Evolutionary conservation across 371 early-diverging fungal genomes (phyloP).

Genomic region (Mucor piriformis): DNA sequence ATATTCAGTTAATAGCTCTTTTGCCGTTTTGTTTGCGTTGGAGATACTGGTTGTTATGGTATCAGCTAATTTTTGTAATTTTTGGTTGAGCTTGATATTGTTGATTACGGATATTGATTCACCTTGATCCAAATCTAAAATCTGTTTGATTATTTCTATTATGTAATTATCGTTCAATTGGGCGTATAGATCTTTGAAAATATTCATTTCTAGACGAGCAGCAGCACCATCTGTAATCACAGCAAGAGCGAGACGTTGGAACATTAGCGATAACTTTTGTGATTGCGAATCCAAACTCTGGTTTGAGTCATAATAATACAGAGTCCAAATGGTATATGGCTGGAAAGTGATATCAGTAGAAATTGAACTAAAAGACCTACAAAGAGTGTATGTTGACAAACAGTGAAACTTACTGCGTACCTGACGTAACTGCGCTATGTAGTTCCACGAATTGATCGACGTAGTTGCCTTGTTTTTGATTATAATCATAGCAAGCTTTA

Average conservation of each 20-base stretch:
- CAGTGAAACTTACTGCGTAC: slow-evolving; percentile 20
- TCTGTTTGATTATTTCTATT: slow-evolving; percentile 18
- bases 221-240: slow-evolving; percentile 14
- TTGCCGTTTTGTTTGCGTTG: slow-evolving; percentile 14
- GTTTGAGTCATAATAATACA: slow-evolving; percentile 10
- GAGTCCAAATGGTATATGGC: slow-evolving; percentile 11
- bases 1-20: neutral
- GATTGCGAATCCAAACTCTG: slow-evolving; percentile 17
- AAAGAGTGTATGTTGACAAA: slow-evolving; percentile 18
- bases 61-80: slow-evolving; percentile 8
- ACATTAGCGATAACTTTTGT: slow-evolving; percentile 15
- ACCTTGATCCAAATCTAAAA: slow-evolving; percentile 18
- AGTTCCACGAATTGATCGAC: slow-evolving; percentile 14
- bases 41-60: slow-evolving; percentile 10
- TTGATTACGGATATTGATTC: slow-evolving; percentile 16
- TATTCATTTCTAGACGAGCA: slow-evolving; percentile 18
- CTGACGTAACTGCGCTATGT: slow-evolving; percentile 9
- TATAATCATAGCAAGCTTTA: slow-evolving; percentile 11
- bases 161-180: slow-evolving; percentile 16
- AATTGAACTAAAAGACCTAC: slow-evolving; percentile 14
- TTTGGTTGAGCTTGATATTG: slow-evolving; percentile 8
- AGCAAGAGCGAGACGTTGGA: slow-evolving; percentile 13
- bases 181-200: slow-evolving; percentile 9
- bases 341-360: slow-evolving; percentile 14
- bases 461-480: slow-evolving; percentile 11